Evolutionary conservation across 345 rosid genomes (phyloP), one percentile per base, ranked within the genome.

Genomic region (Chamaenerion angustifolium): DNA sequence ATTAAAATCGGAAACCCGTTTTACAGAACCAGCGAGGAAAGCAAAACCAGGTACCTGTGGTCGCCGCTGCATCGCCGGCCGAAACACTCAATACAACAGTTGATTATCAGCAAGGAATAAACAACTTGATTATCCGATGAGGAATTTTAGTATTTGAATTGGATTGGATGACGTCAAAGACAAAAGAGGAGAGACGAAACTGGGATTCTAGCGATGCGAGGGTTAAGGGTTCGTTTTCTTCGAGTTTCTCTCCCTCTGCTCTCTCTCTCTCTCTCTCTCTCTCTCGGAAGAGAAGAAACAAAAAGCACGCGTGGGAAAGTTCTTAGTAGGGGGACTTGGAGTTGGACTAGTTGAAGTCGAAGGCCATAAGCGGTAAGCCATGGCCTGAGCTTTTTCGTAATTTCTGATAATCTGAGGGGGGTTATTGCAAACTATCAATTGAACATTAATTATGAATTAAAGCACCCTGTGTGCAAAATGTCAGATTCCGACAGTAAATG

Each of bases 281-380:
- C 6, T 31, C 37, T 31, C 2, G 2, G 3, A 23, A 23, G 37
- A 31, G 8, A 12, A 16, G 6, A 40, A 16, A 21, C 27, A 5
- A 52, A 52, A 16, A 41, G 17, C 45, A 4, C 56, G 12, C 27
- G 56, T 53, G 56, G 46, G n/a, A 45, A 31, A 42, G 15, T 41
- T 13, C 10, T 14, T 1, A n/a, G n/a, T 12, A 9, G 6, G 1
- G 10, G 37, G 4, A 31, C 37, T 31, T 31, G 37, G 37, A 31
- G 37, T 31, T 31, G 37, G 37, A 31, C 37, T 31, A 3, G 37
- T 31, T 31, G 37, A 31, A 31, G 37, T 31, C 8, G 37, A 31
- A 31, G 5, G 37, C 37, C 37, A 23, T 23, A 23, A 23, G 5
- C 27, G n/a, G 25, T 21, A 21, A 21, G 25, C 2, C 25, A 21